A percentile compares a stretch with the other conserved stretches of the same genome.
Evolutionary conservation across 148 eudicot species (phyloP).

Genomic region (Oxyria digyna): DNA sequence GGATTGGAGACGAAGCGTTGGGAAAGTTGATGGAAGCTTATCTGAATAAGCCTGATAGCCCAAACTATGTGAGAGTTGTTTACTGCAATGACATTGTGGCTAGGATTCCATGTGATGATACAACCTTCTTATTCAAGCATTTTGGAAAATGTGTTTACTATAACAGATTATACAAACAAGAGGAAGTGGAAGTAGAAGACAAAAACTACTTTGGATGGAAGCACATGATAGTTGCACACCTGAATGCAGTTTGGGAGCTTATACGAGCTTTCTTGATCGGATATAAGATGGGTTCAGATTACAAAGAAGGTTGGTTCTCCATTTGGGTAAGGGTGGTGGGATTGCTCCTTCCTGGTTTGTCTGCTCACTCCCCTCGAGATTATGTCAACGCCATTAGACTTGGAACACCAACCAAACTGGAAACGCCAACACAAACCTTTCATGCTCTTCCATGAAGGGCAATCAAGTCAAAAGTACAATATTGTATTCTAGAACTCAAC

Average conservation of each 20-base stretch:
- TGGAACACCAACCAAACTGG: not conserved
- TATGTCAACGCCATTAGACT: slow-evolving; percentile 35
- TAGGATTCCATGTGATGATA: slow-evolving; percentile 44
- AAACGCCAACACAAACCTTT: too few species aligned
- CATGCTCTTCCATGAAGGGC: too few species aligned
- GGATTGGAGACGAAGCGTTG: slow-evolving; percentile 54
- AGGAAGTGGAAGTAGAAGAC: slow-evolving; percentile 25
- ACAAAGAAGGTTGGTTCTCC: slow-evolving; percentile 31
- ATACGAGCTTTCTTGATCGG: slow-evolving; percentile 42
- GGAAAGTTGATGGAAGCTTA: slow-evolving; percentile 29
- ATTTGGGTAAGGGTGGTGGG: slow-evolving; percentile 24
- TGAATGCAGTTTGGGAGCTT: slow-evolving; percentile 49
- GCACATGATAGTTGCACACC: slow-evolving; percentile 5
- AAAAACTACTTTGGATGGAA: slow-evolving; percentile 12
- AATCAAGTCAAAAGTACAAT: too few species aligned
- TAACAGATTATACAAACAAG: slow-evolving; percentile 45
- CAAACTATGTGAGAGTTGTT: slow-evolving; percentile 49
- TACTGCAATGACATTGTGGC: slow-evolving; percentile 64
- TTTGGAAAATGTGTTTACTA: slow-evolving; percentile 56
- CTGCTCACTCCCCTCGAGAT: slow-evolving; percentile 40
- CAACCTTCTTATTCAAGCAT: slow-evolving; percentile 41
- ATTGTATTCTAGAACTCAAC: too few species aligned
- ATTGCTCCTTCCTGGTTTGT: slow-evolving; percentile 25
- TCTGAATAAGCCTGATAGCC: slow-evolving; percentile 14
- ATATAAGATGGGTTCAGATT: slow-evolving; percentile 27